Evolutionary conservation across 2,329 filamentous ascomycete genomes (phyloP).

Genomic region (Grosmannia huntii): DNA sequence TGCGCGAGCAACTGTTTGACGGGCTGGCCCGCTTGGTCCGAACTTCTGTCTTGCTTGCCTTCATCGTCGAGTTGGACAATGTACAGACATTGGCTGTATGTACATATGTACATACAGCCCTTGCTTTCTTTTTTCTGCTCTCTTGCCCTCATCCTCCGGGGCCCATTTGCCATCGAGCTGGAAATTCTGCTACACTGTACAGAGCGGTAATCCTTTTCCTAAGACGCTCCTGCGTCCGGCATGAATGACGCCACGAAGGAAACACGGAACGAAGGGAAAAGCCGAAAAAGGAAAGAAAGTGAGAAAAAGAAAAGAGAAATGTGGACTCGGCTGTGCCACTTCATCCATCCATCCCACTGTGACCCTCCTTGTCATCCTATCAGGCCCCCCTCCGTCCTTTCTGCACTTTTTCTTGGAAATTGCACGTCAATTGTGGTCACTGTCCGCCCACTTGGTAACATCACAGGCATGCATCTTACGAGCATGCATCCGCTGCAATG

Average conservation of each 20-base stretch:
- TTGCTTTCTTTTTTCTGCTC: background rate
- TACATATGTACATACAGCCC: background rate
- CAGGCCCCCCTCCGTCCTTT: too few species aligned
- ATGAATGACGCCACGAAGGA: background rate
- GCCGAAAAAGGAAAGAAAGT: background rate
- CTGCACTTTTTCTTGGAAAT: too few species aligned
- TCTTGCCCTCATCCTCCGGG: too few species aligned
- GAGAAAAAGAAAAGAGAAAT: background rate
- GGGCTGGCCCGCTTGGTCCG: background rate
- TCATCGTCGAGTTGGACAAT: background rate
- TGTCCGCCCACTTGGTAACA: too few species aligned
- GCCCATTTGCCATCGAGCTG: background rate
- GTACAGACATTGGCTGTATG: background rate
- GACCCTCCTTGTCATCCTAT: background rate
- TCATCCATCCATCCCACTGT: background rate
- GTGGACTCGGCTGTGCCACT: background rate
- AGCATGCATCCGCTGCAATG: too few species aligned
- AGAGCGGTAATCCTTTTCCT: too few species aligned
- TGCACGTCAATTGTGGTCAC: too few species aligned
- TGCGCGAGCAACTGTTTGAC: background rate
- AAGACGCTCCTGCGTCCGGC: too few species aligned
- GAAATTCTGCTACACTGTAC: too few species aligned
- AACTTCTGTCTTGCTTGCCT: background rate
- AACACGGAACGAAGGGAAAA: background rate
- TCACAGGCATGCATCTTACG: too few species aligned